Conservation (phyloP, 1,284 basidiomycete species). For the Tetrapyrgos nigripes region DNA sequence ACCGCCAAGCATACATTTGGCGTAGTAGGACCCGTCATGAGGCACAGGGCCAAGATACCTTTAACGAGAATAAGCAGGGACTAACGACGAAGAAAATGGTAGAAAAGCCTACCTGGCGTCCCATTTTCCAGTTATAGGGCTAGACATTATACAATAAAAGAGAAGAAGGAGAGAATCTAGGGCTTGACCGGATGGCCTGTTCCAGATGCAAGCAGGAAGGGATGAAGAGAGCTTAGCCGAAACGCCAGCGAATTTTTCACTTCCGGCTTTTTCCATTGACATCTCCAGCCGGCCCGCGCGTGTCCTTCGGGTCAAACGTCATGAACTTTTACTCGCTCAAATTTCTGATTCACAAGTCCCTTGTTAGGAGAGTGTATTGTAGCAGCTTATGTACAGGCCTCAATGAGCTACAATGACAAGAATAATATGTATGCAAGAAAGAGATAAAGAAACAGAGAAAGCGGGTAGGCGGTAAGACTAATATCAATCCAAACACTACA, state of each 20-base stretch:
- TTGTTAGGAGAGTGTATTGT: neutral
- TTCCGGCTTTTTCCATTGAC: neutral
- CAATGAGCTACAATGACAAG: neutral
- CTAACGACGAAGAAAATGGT: conserved; percentile 14
- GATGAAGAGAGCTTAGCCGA: conserved; percentile 8
- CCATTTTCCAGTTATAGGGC: conserved; percentile 55
- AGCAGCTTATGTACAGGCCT: neutral
- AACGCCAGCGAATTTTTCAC: neutral
- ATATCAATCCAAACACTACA: neutral
- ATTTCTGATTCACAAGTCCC: neutral
- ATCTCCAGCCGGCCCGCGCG: conserved; percentile 4
- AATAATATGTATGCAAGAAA: neutral
- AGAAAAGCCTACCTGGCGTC: conserved; percentile 62
- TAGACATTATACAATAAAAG: conserved; percentile 20
- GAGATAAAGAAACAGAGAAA: neutral
- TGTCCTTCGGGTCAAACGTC: neutral
- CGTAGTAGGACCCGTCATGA: conserved; percentile 76
- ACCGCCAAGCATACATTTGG: conserved; percentile 89
- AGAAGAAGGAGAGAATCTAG: conserved; percentile 11
- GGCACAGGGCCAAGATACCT: conserved; percentile 75
- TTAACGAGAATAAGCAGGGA: conserved; percentile 15
- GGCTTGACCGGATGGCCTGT: conserved; percentile 37
- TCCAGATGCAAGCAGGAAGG: conserved; percentile 19
- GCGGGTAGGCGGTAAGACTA: neutral
- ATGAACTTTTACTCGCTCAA: neutral